Conservation (phyloP, 371 early-diverging fungal genomes). For the Rhizopus arrhizus region DNA sequence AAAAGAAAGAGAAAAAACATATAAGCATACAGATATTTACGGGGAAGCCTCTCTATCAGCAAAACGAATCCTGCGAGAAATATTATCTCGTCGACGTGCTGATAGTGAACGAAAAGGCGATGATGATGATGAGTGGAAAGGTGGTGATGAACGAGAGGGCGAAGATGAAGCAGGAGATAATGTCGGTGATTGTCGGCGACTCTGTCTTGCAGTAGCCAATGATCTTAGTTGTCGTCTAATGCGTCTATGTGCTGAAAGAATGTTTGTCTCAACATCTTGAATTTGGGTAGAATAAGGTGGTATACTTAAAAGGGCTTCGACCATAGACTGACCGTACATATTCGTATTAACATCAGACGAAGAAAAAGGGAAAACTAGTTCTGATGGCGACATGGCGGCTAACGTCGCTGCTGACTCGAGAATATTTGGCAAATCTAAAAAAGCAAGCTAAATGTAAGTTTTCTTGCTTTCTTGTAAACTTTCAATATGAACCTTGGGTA, state of each 20-base stretch:
- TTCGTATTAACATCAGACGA: conserved; percentile 4
- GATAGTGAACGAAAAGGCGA: background rate
- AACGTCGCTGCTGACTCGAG: conserved; percentile 28
- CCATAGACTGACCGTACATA: conserved; percentile 18
- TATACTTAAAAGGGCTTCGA: conserved; percentile 33
- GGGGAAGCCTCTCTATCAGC: background rate
- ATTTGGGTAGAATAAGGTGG: conserved; percentile 41
- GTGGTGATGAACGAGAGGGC: background rate
- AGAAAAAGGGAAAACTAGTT: conserved; percentile 2
- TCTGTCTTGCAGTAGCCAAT: conserved; percentile 10
- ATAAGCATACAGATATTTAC: background rate
- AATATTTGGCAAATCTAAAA: conserved; percentile 33
- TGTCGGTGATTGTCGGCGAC: background rate
- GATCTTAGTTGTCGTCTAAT: conserved; percentile 37
- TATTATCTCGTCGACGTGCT: background rate
- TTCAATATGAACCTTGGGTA: conserved; percentile 29
- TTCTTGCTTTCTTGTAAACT: background rate
- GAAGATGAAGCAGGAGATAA: background rate
- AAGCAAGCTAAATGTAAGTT: background rate
- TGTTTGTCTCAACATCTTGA: conserved; percentile 31
- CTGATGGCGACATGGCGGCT: conserved; percentile 21
- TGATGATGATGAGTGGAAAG: background rate
- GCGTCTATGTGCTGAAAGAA: conserved; percentile 39
- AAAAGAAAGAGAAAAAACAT: background rate
- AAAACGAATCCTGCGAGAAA: conserved; percentile 5